Conservation (phyloP, 2,329 filamentous ascomycete species). For the Alternaria sp. region DNA sequence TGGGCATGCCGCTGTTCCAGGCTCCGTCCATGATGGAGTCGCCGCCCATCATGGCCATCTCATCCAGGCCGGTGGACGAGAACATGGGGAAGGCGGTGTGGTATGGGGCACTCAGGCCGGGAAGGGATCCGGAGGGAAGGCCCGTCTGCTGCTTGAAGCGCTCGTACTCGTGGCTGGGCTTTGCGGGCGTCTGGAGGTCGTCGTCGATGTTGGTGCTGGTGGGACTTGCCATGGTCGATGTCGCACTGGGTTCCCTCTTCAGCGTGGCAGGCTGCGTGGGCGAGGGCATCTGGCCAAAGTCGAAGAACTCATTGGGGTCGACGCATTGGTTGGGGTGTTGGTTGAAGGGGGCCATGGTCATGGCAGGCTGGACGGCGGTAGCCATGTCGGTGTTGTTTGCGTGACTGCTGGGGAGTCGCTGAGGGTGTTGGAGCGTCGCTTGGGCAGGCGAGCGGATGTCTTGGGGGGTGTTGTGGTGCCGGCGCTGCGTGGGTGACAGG, state of each 20-base stretch:
- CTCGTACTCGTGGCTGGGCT: constrained; percentile 93
- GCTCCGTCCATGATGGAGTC: constrained; percentile 63
- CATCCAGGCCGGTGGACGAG: constrained; percentile 72
- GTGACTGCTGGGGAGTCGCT: constrained; percentile 21
- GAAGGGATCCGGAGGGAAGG: constrained; percentile 82
- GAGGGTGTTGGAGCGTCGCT: constrained; percentile 30
- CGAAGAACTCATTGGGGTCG: constrained; percentile 55
- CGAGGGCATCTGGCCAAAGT: constrained; percentile 69
- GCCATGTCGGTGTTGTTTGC: constrained; percentile 41
- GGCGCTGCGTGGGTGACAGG: constrained; percentile 28
- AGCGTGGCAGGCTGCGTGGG: constrained; percentile 63
- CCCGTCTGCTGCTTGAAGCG: constrained; percentile 96
- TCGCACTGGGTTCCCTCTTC: constrained; percentile 61
- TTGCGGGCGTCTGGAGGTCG: constrained; percentile 69
- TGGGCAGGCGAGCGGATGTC: constrained; percentile 39
- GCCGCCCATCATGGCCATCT: constrained; percentile 66
- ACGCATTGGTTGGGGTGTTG: constrained; percentile 47
- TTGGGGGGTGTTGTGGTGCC: constrained; percentile 36
- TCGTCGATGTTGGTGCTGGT: constrained; percentile 62
- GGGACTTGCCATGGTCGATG: constrained; percentile 63
- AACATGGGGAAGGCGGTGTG: constrained; percentile 55
- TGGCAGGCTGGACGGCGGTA: constrained; percentile 48
- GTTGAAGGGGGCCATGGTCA: constrained; percentile 50
- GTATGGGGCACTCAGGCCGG: constrained; percentile 73
- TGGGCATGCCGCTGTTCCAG: constrained; percentile 62